Conservation (phyloP, 768 basidiomycete genomes). For the Strobilomyces dryophilus region DNA sequence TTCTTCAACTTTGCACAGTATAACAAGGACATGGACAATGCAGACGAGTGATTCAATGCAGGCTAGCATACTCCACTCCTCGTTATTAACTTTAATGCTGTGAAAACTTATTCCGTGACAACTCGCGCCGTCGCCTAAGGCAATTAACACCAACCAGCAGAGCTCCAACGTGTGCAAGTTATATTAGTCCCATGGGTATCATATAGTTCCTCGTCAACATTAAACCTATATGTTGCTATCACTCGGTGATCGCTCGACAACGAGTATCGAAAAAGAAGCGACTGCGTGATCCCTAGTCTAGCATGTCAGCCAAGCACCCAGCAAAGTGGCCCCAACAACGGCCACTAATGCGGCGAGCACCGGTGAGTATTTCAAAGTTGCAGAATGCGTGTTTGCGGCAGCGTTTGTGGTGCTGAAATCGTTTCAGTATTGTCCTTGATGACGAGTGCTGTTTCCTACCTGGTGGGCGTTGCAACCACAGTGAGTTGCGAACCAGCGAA, state of each 20-base stretch:
- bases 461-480: conserved; percentile 29
- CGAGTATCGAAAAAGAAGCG: background rate
- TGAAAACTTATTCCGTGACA: background rate
- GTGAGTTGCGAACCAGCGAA: conserved; percentile 53
- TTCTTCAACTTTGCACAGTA: conserved; percentile 34
- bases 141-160: background rate
- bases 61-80: background rate
- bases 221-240: background rate
- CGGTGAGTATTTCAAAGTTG: conserved; percentile 18
- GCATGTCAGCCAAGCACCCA: conserved; percentile 40
- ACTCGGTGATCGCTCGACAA: background rate
- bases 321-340: conserved; percentile 29
- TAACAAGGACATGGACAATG: conserved; percentile 59
- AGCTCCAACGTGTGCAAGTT: background rate
- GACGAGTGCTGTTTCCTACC: conserved; percentile 4
- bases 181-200: background rate
- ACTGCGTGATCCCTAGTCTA: conserved; percentile 9
- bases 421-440: background rate
- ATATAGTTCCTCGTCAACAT: background rate
- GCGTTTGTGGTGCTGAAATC: conserved; percentile 14
- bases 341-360: conserved; percentile 29
- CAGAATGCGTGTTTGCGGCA: conserved; percentile 11
- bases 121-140: background rate
- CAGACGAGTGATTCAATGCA: conserved; percentile 14
- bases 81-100: background rate